These are phyloP conservation scores for Phaffia rhodozyma DNA, from an alignment of 1,284 basidiomycete species.

Conservation along the genomic window DNA sequence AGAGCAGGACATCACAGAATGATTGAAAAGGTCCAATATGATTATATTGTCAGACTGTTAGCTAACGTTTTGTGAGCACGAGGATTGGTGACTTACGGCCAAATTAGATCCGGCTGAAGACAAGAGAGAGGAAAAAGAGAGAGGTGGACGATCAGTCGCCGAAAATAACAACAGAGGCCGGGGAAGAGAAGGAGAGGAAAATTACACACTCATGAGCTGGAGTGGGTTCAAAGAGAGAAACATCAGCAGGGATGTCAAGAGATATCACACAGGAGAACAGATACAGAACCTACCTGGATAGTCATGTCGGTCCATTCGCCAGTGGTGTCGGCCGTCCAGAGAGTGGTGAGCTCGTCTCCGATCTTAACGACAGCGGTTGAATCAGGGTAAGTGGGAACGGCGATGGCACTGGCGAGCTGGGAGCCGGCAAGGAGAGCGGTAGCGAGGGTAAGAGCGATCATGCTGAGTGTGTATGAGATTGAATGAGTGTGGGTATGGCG, in stretches of 20 bases:
- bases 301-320: constrained; percentile 32
- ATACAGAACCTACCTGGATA: constrained; percentile 5
- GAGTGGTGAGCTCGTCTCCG: constrained; percentile 27
- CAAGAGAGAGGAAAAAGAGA: too few species aligned
- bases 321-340: constrained; percentile 33
- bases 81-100: neutral
- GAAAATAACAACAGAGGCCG: neutral
- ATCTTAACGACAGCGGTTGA: constrained; percentile 29
- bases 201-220: constrained; percentile 15
- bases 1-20: too few species aligned
- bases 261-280: neutral
- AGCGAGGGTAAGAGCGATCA: neutral
- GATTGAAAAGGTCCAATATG: too few species aligned
- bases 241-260: neutral
- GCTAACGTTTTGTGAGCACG: neutral
- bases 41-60: too few species aligned
- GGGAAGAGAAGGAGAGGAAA: neutral
- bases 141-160: too few species aligned
- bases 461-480: neutral
- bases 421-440: neutral
- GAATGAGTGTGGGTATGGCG: neutral
- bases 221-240: neutral
- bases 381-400: constrained; percentile 32
- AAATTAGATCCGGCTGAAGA: constrained; percentile 7
- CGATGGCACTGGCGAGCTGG: neutral